Evolutionary conservation across 306 rosid genomes (phyloP).

Genomic region (Cucumis cinereus): DNA sequence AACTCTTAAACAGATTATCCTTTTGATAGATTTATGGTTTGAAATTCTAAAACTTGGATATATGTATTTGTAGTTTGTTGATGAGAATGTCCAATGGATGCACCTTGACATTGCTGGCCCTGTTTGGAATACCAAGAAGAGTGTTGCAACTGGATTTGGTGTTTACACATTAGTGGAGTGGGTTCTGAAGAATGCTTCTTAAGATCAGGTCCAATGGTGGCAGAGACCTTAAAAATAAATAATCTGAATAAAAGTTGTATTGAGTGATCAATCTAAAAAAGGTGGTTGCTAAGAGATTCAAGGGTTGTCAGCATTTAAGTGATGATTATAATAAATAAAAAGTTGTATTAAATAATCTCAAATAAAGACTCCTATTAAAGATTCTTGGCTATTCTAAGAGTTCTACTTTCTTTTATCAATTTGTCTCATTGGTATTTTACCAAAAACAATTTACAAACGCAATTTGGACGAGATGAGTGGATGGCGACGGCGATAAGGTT

Average conservation of each 20-base stretch:
- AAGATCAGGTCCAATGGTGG: neutral
- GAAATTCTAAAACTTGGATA: constrained; percentile 13
- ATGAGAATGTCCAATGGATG: constrained; percentile 93
- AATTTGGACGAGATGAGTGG: no score
- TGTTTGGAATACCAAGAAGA: constrained; percentile 67
- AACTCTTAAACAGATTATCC: neutral
- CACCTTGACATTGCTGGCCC: constrained; percentile 96
- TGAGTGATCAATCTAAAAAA: neutral
- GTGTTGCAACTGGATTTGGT: constrained; percentile 72
- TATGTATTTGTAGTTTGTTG: constrained; percentile 58
- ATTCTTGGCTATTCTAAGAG: neutral
- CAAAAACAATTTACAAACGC: no score
- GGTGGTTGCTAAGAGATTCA: neutral
- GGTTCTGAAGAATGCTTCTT: constrained; percentile 69
- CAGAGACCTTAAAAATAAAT: neutral
- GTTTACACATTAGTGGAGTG: constrained; percentile 79
- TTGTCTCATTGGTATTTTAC: neutral
- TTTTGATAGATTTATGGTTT: neutral
- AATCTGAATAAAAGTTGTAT: no score
- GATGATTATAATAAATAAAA: neutral
- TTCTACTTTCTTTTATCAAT: neutral
- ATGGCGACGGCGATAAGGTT: no score
- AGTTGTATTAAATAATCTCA: neutral
- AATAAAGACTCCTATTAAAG: neutral
- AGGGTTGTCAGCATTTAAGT: neutral